Evolutionary conservation across 2,329 filamentous ascomycete species (phyloP).

Genomic region (Colletotrichum trifolii): DNA sequence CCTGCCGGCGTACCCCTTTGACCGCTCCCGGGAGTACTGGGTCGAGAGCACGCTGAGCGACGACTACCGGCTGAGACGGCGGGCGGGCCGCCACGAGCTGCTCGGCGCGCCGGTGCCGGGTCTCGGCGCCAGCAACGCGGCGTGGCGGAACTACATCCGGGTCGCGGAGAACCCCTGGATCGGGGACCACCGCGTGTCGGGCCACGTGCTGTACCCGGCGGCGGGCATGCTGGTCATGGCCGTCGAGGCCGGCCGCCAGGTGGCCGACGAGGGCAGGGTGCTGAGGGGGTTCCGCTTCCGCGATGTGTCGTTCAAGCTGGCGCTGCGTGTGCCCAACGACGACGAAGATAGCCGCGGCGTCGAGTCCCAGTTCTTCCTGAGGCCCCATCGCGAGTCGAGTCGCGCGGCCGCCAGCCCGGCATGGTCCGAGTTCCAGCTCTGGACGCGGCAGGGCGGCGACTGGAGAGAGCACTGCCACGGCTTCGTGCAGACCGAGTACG

Average conservation of each 20-base stretch:
- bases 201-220: constrained; percentile 53
- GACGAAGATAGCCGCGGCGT: constrained; percentile 19
- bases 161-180: constrained; percentile 55
- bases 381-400: constrained; percentile 36
- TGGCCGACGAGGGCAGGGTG: constrained; percentile 13
- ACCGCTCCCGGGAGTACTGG: constrained; percentile 41
- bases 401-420: constrained; percentile 16
- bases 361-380: constrained; percentile 38
- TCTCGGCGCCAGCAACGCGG: constrained; percentile 30
- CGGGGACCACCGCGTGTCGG: constrained; percentile 59
- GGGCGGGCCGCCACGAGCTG: constrained; percentile 32
- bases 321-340: constrained; percentile 36
- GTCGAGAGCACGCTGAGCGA: constrained; percentile 36
- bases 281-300: constrained; percentile 37
- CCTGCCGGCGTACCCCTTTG: constrained; percentile 40
- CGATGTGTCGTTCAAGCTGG: constrained; percentile 40
- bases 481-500: constrained; percentile 38
- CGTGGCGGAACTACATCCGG: constrained; percentile 37
- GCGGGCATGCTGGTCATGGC: constrained; percentile 48
- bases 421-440: constrained; percentile 43
- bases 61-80: constrained; percentile 12
- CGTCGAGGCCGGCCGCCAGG: constrained; percentile 37
- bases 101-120: constrained; percentile 30
- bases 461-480: constrained; percentile 44
- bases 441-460: constrained; percentile 33